These are phyloP conservation scores for Miscanthus lutarioriparius DNA, from an alignment of 176 grass and related monocot genomes.

Conservation along the genomic window DNA sequence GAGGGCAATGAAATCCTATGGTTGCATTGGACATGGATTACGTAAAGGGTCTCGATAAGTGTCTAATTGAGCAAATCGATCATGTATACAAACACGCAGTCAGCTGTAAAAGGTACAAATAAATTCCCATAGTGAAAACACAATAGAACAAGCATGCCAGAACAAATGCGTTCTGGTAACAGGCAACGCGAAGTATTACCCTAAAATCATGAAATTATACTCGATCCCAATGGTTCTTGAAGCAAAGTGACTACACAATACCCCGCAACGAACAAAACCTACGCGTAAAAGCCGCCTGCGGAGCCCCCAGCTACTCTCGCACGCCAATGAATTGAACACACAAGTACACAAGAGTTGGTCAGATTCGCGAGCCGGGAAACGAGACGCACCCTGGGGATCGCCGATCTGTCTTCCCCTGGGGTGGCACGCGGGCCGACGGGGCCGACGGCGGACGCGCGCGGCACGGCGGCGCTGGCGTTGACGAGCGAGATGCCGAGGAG, in stretches of 20 bases:
- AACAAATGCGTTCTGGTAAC: not conserved
- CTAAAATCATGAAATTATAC: not conserved
- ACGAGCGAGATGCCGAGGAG: constrained; percentile 3
- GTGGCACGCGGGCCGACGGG: not conserved
- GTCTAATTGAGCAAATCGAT: not conserved
- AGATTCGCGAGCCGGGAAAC: constrained; percentile 8
- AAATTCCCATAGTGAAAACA: not conserved
- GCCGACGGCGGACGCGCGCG: not conserved
- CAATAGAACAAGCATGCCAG: not conserved
- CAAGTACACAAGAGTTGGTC: not conserved
- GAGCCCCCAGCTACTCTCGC: not conserved
- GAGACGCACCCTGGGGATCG: not conserved
- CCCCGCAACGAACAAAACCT: not conserved
- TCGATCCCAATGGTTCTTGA: not conserved
- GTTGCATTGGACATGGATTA: not conserved
- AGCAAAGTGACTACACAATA: not conserved
- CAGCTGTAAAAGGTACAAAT: not conserved
- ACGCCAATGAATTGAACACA: not conserved
- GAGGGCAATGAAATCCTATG: not conserved
- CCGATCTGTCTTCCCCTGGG: not conserved
- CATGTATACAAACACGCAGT: not conserved
- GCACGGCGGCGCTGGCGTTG: not conserved
- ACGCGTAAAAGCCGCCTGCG: not conserved
- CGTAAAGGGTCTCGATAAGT: not conserved
- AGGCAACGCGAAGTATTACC: too few species aligned